Conservation (phyloP, 208 protist genomes). For the Phytomonas sp. region DNA sequence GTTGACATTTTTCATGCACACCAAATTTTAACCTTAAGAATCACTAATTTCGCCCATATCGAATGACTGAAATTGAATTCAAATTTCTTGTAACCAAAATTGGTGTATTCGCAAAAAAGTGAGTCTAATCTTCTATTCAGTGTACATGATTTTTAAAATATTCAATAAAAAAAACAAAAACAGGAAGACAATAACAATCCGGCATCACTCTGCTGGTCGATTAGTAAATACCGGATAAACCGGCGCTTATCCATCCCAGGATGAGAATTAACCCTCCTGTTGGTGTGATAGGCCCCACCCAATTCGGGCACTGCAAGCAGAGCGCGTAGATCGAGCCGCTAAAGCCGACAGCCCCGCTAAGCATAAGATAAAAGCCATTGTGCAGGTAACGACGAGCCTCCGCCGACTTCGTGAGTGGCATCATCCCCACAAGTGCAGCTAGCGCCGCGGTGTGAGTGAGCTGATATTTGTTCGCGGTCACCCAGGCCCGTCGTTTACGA, state of each 20-base stretch:
- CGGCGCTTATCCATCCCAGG: slow-evolving; percentile 50
- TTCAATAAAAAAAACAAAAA: not conserved
- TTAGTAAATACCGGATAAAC: slow-evolving; percentile 23
- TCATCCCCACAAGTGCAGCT: slow-evolving; percentile 22
- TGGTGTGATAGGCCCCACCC: slow-evolving; percentile 50
- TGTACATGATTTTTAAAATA: not conserved
- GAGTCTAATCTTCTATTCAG: not conserved
- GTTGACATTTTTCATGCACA: too few relatives aligned
- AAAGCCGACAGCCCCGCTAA: slow-evolving; percentile 43
- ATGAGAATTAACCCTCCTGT: slow-evolving; percentile 59
- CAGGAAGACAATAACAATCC: too few relatives aligned
- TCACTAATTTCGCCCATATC: not conserved
- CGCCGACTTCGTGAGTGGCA: slow-evolving; percentile 18
- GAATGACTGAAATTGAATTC: not conserved
- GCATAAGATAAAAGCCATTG: slow-evolving; percentile 43
- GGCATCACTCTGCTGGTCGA: not conserved
- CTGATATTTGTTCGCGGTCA: slow-evolving; percentile 46
- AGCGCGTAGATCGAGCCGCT: slow-evolving; percentile 62
- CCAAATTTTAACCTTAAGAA: too few relatives aligned
- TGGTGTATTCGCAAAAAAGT: not conserved
- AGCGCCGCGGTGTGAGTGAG: slow-evolving; percentile 32
- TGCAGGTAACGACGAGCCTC: slow-evolving; percentile 23
- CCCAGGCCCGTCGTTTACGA: slow-evolving; percentile 34
- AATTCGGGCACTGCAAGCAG: slow-evolving; percentile 31
- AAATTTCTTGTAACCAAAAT: not conserved